Conservation (phyloP, 1,284 basidiomycete genomes). For the Puccinia coronata region DNA sequence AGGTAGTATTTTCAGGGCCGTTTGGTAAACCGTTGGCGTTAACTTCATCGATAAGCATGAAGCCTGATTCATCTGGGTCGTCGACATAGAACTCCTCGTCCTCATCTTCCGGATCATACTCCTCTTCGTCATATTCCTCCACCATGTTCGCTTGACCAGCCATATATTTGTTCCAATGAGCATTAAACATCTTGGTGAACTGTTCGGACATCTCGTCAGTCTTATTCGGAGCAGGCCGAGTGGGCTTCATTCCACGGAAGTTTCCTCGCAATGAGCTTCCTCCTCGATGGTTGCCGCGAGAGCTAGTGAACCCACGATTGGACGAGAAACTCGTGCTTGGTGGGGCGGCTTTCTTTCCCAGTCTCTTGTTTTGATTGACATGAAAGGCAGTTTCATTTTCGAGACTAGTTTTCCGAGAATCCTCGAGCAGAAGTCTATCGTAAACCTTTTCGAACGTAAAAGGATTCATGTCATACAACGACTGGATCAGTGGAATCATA, state of each 20-base stretch:
- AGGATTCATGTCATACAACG: neutral
- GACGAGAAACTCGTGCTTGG: neutral
- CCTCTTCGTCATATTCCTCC: neutral
- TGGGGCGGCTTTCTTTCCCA: neutral
- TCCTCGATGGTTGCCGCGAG: neutral
- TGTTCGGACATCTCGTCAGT: neutral
- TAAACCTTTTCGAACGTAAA: constrained; percentile 10
- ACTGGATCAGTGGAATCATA: neutral
- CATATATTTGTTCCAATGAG: no score
- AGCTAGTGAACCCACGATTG: neutral
- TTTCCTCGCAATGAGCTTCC: neutral
- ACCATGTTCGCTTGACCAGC: no score
- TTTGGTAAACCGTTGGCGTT: no score
- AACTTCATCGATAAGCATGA: no score
- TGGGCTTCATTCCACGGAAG: neutral
- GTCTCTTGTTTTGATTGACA: neutral
- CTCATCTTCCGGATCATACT: no score
- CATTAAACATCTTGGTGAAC: no score
- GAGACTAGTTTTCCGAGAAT: neutral
- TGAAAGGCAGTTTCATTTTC: neutral
- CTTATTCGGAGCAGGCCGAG: neutral
- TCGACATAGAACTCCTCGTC: no score
- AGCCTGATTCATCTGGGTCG: no score
- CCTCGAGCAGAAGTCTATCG: neutral
- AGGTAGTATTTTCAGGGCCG: no score